phyloP scores from a whole-genome alignment of 768 basidiomycete species.

The Leccinum broughii region DNA sequence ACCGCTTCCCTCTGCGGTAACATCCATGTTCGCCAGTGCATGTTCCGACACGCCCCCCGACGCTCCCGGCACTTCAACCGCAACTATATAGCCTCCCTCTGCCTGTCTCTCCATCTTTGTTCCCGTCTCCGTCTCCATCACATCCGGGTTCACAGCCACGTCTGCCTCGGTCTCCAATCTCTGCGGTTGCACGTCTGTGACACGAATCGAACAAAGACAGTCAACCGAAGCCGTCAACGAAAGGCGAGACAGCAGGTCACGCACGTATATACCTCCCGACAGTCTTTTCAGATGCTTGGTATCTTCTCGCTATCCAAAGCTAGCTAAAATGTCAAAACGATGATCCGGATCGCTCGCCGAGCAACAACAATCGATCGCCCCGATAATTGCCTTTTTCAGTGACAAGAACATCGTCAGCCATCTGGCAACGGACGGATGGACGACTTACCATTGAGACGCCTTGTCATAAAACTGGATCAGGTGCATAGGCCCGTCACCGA shows the following conservation, averaged over 20 bases:
- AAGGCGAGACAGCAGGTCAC: conserved; percentile 24
- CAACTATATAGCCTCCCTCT: not conserved
- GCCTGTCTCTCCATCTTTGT: not conserved
- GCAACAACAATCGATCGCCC: conserved; percentile 50
- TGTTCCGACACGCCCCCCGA: not conserved
- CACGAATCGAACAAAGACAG: not conserved
- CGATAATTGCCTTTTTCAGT: conserved; percentile 61
- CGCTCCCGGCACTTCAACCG: not conserved
- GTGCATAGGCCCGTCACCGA: conserved; percentile 47
- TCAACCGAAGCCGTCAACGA: not conserved
- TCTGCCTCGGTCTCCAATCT: conserved; percentile 45
- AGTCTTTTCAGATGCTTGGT: conserved; percentile 47
- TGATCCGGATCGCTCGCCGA: conserved; percentile 51
- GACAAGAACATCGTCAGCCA: not conserved
- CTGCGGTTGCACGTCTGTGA: conserved; percentile 43
- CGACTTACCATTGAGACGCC: conserved; percentile 56
- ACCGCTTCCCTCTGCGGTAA: not conserved
- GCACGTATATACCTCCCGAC: conserved; percentile 62
- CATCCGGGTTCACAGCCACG: conserved; percentile 5
- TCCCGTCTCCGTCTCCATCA: conserved; percentile 1
- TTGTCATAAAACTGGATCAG: conserved; percentile 84
- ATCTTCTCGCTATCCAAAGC: conserved; percentile 68
- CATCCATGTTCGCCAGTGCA: not conserved
- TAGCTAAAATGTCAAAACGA: conserved; percentile 28
- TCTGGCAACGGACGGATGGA: not conserved